These are phyloP conservation scores for Desmodesmus armatus DNA, from an alignment of 139 green algal species.

Conservation along the genomic window DNA sequence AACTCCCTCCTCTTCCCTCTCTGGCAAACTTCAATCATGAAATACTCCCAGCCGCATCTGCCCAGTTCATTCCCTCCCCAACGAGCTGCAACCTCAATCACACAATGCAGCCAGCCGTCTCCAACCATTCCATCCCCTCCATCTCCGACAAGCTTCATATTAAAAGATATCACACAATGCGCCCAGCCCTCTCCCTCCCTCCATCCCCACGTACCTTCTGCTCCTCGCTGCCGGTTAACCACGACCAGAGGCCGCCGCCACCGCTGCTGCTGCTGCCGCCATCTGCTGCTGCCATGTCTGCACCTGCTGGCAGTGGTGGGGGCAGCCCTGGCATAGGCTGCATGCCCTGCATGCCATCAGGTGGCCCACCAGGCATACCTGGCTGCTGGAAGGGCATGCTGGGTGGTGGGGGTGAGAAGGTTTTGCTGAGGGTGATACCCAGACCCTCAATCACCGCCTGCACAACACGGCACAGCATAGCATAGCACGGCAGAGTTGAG, in stretches of 20 bases:
- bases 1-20: too few species aligned
- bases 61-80: too few species aligned
- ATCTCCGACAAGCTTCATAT: too few species aligned
- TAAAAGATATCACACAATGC: too few species aligned
- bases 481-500: too few species aligned
- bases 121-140: too few species aligned
- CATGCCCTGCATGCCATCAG: not conserved
- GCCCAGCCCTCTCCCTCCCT: too few species aligned
- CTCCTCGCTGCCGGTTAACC: slow-evolving; percentile 38
- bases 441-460: slow-evolving; percentile 98
- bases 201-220: too few species aligned
- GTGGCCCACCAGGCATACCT: slow-evolving; percentile 32
- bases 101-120: too few species aligned
- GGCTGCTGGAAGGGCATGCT: slow-evolving; percentile 57
- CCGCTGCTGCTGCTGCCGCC: not conserved
- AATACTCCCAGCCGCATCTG: too few species aligned
- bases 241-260: slow-evolving; percentile 31
- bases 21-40: too few species aligned
- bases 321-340: not conserved
- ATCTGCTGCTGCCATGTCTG: not conserved
- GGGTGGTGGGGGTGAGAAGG: slow-evolving; percentile 85
- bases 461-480: slow-evolving; percentile 15
- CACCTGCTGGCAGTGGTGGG: slow-evolving; percentile 16
- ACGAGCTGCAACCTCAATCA: too few species aligned
- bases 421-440: slow-evolving; percentile 92